These are phyloP conservation scores for Lanmaoa rubissima DNA, from an alignment of 768 basidiomycete species.

Conservation along the genomic window DNA sequence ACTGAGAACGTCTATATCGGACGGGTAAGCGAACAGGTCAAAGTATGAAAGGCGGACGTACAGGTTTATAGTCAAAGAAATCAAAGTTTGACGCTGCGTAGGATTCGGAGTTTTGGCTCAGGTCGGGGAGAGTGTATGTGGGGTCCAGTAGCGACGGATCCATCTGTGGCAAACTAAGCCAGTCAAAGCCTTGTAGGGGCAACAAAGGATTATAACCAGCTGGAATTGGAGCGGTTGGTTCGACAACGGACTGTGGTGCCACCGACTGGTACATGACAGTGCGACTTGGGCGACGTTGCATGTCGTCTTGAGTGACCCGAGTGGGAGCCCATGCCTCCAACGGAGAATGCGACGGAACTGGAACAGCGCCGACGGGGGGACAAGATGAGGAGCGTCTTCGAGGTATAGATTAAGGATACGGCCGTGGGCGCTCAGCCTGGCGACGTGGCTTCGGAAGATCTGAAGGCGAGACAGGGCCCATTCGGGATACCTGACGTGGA, in stretches of 20 bases:
- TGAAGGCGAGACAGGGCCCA: neutral
- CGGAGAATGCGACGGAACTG: conserved; percentile 18
- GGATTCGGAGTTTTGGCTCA: neutral
- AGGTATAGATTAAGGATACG: conserved; percentile 22
- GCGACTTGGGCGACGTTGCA: conserved; percentile 35
- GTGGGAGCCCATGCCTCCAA: conserved; percentile 21
- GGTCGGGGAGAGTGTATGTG: neutral
- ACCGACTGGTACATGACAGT: conserved; percentile 36
- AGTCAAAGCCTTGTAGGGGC: conserved; percentile 3
- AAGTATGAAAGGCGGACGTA: conserved; percentile 2
- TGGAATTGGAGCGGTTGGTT: conserved; percentile 1
- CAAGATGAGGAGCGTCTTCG: conserved; percentile 42
- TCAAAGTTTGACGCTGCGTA: neutral
- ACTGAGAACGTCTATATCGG: neutral
- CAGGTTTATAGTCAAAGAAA: conserved; percentile 16
- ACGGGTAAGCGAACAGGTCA: neutral
- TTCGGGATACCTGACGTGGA: conserved; percentile 10
- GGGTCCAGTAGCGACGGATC: conserved; percentile 5
- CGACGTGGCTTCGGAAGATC: conserved; percentile 7
- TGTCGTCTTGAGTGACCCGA: conserved; percentile 31
- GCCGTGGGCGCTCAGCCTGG: conserved; percentile 20
- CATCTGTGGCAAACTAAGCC: conserved; percentile 12
- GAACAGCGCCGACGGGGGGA: conserved; percentile 37
- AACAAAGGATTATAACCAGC: neutral
- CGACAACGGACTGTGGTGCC: conserved; percentile 8